Conservation (phyloP, 805 yeast genomes). For the Ogataea nonfermentans region DNA sequence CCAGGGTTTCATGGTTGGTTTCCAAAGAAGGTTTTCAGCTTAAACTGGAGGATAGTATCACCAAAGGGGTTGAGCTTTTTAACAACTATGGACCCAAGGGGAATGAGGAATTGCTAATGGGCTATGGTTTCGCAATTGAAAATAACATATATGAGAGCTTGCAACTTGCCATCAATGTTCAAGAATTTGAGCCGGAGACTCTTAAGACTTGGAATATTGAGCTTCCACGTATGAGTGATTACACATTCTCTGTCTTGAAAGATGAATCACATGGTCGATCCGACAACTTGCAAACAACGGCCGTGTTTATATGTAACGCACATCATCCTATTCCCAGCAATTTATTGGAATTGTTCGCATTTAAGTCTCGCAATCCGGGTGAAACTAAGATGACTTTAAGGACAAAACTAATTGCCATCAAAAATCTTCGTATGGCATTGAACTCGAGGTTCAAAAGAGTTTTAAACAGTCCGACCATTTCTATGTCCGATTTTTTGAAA, state of each 20-base stretch:
- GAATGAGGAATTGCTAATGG: constrained; percentile 76
- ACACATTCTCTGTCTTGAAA: constrained; percentile 26
- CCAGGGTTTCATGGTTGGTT: constrained; percentile 63
- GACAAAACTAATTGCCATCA: constrained; percentile 60
- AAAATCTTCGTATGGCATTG: constrained; percentile 52
- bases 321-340: constrained; percentile 41
- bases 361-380: constrained; percentile 45
- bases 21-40: constrained; percentile 20
- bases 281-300: background rate
- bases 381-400: constrained; percentile 49
- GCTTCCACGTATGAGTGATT: constrained; percentile 30
- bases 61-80: constrained; percentile 45
- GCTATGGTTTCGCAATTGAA: constrained; percentile 73
- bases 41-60: constrained; percentile 5
- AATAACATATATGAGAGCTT: constrained; percentile 57
- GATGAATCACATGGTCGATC: background rate
- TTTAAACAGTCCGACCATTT: constrained; percentile 18
- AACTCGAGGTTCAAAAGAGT: constrained; percentile 39
- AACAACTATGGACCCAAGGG: constrained; percentile 89
- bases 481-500: constrained; percentile 7
- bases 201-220: constrained; percentile 22
- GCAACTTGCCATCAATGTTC: constrained; percentile 59
- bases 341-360: constrained; percentile 52
- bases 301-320: constrained; percentile 29
- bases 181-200: constrained; percentile 14